Percentiles rank a stretch among this genome's conserved stretches.
phyloP scores from a whole-genome alignment of 257 asterid species.

The Paraleonurus japonicus region DNA sequence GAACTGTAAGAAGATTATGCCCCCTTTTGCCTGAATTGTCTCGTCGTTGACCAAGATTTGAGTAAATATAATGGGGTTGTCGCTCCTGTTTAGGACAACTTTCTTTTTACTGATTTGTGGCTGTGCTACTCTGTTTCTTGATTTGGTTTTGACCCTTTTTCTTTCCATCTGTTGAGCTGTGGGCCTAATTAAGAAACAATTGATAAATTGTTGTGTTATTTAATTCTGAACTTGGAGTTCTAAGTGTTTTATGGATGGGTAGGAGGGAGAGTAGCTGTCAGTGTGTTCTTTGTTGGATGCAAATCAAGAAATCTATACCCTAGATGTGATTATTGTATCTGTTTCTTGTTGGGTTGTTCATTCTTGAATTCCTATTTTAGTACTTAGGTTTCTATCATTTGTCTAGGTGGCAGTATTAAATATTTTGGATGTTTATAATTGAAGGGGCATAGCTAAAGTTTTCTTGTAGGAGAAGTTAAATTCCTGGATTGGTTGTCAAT shows the following conservation, averaged over 20 bases:
- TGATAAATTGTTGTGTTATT: constrained; percentile 1
- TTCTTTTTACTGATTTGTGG: neutral
- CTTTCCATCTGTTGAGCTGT: neutral
- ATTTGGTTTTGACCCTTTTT: constrained; percentile 5
- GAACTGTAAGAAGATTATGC: constrained; percentile 43
- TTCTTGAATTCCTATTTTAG: neutral
- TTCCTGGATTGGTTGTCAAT: neutral
- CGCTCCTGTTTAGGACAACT: neutral
- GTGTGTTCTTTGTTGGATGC: neutral
- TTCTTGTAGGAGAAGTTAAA: neutral
- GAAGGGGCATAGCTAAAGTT: neutral
- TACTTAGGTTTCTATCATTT: neutral
- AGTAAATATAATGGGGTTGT: neutral
- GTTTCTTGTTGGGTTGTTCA: neutral
- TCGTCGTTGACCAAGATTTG: constrained; percentile 21
- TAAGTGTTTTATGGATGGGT: constrained; percentile 12
- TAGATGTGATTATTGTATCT: neutral
- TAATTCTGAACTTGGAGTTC: neutral
- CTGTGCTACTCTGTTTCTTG: constrained; percentile 12
- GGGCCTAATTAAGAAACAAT: constrained; percentile 18
- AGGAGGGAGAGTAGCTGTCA: neutral
- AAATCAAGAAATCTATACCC: neutral
- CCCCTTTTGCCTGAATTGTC: neutral
- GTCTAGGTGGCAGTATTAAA: neutral
- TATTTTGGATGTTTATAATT: neutral